Conservation (phyloP, 2,329 filamentous ascomycete genomes). For the Ambrosiella cleistominuta region DNA sequence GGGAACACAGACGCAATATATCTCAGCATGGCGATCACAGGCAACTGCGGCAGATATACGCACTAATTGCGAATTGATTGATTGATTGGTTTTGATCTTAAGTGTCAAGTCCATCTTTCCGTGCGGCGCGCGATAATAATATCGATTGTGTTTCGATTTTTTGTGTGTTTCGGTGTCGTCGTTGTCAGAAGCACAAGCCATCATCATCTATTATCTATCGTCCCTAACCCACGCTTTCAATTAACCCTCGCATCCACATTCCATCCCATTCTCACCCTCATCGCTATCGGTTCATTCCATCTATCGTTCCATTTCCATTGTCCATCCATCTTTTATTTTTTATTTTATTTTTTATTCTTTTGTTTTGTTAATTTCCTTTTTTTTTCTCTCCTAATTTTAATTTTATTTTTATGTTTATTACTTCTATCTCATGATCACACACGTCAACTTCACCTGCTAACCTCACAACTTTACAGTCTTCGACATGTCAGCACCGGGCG, state of each 20-base stretch:
- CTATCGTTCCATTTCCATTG: neutral
- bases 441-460: neutral
- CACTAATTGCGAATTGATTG: too few species aligned
- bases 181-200: too few species aligned
- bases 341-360: neutral
- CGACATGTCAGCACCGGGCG: conserved; percentile 4
- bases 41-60: too few species aligned
- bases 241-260: neutral
- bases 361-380: neutral
- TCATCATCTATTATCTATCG: too few species aligned
- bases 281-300: neutral
- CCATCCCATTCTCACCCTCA: neutral
- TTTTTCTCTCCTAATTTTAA: neutral
- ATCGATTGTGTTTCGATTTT: too few species aligned
- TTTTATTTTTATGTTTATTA: neutral
- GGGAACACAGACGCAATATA: too few species aligned
- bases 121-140: too few species aligned
- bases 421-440: neutral
- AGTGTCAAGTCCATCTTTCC: too few species aligned
- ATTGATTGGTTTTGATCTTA: too few species aligned
- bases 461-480: neutral
- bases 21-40: too few species aligned
- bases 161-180: too few species aligned
- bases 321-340: neutral
- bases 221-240: too few species aligned